phyloP scores from a whole-genome alignment of 208 protist species.

The Borovskyia barvae region DNA sequence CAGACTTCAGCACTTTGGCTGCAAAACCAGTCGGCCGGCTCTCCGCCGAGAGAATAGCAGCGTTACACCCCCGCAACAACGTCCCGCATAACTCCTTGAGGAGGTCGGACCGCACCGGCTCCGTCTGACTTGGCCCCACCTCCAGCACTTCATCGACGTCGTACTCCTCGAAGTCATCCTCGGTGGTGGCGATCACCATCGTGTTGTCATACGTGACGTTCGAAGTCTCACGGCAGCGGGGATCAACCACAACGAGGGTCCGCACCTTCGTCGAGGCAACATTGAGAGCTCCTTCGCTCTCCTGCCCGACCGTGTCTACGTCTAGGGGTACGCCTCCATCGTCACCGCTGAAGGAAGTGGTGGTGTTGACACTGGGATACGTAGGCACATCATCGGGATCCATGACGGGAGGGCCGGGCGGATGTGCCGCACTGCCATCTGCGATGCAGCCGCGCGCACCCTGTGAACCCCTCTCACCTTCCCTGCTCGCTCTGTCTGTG shows the following conservation, averaged over 20 bases:
- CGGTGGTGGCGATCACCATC: slow-evolving; percentile 55
- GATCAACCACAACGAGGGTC: slow-evolving; percentile 68
- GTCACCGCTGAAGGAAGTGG: slow-evolving; percentile 18
- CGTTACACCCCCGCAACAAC: slow-evolving; percentile 65
- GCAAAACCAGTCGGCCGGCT: slow-evolving; percentile 54
- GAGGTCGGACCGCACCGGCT: slow-evolving; percentile 38
- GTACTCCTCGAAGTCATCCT: slow-evolving; percentile 79
- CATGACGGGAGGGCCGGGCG: slow-evolving; percentile 16
- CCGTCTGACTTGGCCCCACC: slow-evolving; percentile 18
- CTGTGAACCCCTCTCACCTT: no score
- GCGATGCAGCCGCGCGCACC: no score
- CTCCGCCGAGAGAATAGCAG: slow-evolving; percentile 64
- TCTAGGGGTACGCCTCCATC: slow-evolving; percentile 19
- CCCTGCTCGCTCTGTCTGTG: no score
- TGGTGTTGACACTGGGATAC: slow-evolving; percentile 12
- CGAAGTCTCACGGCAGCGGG: slow-evolving; percentile 52
- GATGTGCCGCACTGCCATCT: no score
- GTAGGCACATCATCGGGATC: slow-evolving; percentile 3
- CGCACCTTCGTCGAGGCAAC: slow-evolving; percentile 59
- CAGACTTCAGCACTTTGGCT: slow-evolving; percentile 49
- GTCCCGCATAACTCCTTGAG: slow-evolving; percentile 59
- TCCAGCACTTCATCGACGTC: slow-evolving; percentile 78
- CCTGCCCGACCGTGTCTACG: slow-evolving; percentile 13
- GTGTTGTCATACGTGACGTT: slow-evolving; percentile 69
- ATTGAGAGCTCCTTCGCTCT: slow-evolving; percentile 13